Conservation (phyloP, 495 filamentous ascomycete species). For the Annulohypoxylon maeteangense region DNA sequence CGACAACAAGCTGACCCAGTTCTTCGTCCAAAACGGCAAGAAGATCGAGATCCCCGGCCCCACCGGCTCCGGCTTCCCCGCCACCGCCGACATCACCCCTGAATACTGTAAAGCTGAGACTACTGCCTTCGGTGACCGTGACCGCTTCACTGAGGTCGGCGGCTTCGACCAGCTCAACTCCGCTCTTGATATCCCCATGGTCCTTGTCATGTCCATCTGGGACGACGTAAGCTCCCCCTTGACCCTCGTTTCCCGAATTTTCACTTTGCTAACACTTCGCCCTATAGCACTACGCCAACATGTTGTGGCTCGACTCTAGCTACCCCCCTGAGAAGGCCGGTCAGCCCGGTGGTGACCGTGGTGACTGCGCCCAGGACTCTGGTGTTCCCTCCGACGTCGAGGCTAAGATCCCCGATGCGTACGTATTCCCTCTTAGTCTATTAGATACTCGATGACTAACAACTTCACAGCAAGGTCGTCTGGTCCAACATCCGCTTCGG, state of each 20-base stretch:
- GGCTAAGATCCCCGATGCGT: slow-evolving; percentile 62
- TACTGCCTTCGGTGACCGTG: slow-evolving; percentile 67
- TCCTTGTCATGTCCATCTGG: slow-evolving; percentile 83
- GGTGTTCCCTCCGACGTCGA: slow-evolving; percentile 71
- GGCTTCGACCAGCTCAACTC: slow-evolving; percentile 68
- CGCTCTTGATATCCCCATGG: slow-evolving; percentile 69
- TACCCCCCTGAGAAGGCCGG: slow-evolving; percentile 69
- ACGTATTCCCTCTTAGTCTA: slow-evolving; percentile 54
- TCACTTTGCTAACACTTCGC: background rate
- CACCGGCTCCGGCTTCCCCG: slow-evolving; percentile 58
- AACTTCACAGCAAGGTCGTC: slow-evolving; percentile 53
- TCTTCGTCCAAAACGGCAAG: slow-evolving; percentile 76
- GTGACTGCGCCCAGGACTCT: slow-evolving; percentile 70
- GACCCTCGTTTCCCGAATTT: background rate
- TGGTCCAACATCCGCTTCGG: slow-evolving; percentile 78
- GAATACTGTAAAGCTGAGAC: slow-evolving; percentile 71
- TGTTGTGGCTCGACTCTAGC: slow-evolving; percentile 86
- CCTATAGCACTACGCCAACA: slow-evolving; percentile 69
- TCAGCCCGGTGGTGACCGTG: slow-evolving; percentile 73
- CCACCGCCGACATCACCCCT: slow-evolving; percentile 67
- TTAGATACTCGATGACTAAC: slow-evolving; percentile 18
- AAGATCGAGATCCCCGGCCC: slow-evolving; percentile 70
- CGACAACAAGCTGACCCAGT: slow-evolving; percentile 70
- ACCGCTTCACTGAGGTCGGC: slow-evolving; percentile 69
- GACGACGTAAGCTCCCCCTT: slow-evolving; percentile 63